Evolutionary conservation across 2,329 filamentous ascomycete species (phyloP), one percentile per base, ranked within the genome.

Genomic region (Eurotiales sp.): DNA sequence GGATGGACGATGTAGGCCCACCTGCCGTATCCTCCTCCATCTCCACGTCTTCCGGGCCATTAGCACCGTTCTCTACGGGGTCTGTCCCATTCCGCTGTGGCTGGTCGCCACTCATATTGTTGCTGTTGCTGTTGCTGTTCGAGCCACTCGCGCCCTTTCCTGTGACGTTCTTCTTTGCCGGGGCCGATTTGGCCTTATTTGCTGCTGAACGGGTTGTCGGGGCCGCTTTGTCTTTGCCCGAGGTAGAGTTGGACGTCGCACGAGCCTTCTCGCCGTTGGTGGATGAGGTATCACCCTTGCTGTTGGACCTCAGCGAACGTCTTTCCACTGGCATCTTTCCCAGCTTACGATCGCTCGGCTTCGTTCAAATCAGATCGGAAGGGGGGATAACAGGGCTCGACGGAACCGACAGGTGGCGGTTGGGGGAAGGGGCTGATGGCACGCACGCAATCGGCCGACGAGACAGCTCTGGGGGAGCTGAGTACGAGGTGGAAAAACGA

Each of bases 71-170:
- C 68, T 85, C 83, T 61, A 81, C 74, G 56, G 84, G 81, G 72
- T 87, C 81, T 56, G 85, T 85, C 67, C 84, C 83, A 74, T 86
- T 87, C 29, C 68, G 69, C 59, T 75, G 74, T 64, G 85, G 84
- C 64, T 86, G 86, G 70, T 89, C 88, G 71, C 85, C 81, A 61
- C 84, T 84, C 85, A 88, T 88, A 29, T 17, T 39, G n/a, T n/a
- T n/a, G 30, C 59, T 61, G 42, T 42, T 47, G 42, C 25, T 54
- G 17, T 30, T 45, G 46, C 14, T 46, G 41, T 25, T 53, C 3
- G 32, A 41, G 51, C 67, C 68, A 41, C 66, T 59, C 56, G 59
- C 63, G 59, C 60, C 66, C 55, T 71, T 70, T 37, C 61, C 59
- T 39, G 63, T 59, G 55, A 64, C 61, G 56, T 60, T 63, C 59